A percentile compares a stretch with the other conserved stretches of the same genome.
Evolutionary conservation across 345 rosid genomes (phyloP).

Genomic region (Euphorbia tirucalli): DNA sequence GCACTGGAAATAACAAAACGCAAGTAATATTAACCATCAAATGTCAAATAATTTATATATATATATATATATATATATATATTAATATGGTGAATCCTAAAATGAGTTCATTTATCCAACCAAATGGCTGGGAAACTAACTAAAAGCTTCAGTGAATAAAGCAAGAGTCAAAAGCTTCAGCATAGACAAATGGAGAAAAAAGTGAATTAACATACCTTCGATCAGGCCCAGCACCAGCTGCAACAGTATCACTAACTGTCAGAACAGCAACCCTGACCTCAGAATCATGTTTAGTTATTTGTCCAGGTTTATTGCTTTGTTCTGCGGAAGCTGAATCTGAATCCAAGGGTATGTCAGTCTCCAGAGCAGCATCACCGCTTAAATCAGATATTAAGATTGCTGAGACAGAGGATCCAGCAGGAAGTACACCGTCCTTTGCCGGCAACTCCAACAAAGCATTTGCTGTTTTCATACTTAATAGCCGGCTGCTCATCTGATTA

Average conservation of each 20-base stretch:
- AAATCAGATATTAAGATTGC: conserved; percentile 66
- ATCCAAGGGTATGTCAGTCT: conserved; percentile 19
- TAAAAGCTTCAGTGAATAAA: not conserved
- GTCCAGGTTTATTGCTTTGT: conserved; percentile 31
- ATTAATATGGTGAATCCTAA: not conserved
- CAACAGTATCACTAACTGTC: conserved; percentile 91
- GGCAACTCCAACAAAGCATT: conserved; percentile 91
- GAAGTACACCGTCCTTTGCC: conserved; percentile 48
- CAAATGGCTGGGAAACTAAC: not conserved
- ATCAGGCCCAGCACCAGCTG: conserved; percentile 84
- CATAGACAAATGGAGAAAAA: not conserved
- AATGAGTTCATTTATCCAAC: not conserved
- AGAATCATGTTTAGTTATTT: conserved; percentile 28
- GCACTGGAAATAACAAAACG: not conserved
- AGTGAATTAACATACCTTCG: conserved; percentile 52
- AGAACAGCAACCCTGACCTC: conserved; percentile 68
- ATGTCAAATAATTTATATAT: not conserved
- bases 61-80: not conserved
- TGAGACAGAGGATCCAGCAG: conserved; percentile 74
- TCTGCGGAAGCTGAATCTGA: conserved; percentile 33
- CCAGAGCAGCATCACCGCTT: conserved; percentile 28
- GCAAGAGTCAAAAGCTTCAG: not conserved
- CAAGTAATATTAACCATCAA: not conserved
- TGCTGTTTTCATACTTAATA: conserved; percentile 86
- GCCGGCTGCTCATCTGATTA: conserved; percentile 84